Base-by-base conservation (phyloP, 306 rosid genomes). In the Canavalia gladiata region DNA sequence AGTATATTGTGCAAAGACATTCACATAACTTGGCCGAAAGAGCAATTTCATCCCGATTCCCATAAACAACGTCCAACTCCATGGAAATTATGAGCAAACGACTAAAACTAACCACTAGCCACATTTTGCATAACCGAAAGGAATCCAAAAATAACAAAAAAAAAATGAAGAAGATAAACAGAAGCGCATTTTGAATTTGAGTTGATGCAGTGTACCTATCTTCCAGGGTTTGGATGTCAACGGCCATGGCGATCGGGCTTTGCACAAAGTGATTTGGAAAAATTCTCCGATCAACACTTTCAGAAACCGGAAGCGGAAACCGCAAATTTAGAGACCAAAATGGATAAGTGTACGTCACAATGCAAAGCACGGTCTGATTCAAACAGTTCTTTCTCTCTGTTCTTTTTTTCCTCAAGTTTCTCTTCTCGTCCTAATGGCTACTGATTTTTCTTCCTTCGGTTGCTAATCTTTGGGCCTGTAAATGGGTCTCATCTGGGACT, bases 151-250 rank as follows among this genome's bases (percentile, higher is more conserved):
- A 62, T 64, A 66, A 49, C 57, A 51, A 28, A 4, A 28, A 67
- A 67, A 6, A 42, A 58, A n/a, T 37, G 1, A 11, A 29, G 28
- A 39, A 66, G 0, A 29, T 3, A 7, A 13, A 41, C 11, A 41
- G 62, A 3, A 65, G 31, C 10, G 33, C 75, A 66, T 46, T 84
- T 72, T 13, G 57, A 58, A 31, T 10, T 68, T n/a, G 58, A 79
- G 68, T 31, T 49, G 77, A 59, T 41, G 63, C 49, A 68, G 70
- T 41, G 73, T 47, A 87, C 97, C 91, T 88, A 75, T 89, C 84
- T 85, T 84, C 84, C 79, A 90, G 79, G 62, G 87, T 76, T 46
- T 76, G 31, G 83, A 92, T 80, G 78, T 83, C 87, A 59, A 83
- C 51, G 42, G 80, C 80, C 97, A 92, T 92, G 88, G 86, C 80